phyloP scores from a whole-genome alignment of 345 rosid species.

The rapeseed (Brassica napus) region Da-Ae NC_063452.1:3413001-3413500 shows the following conservation, averaged over 20 bases:
- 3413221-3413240: not conserved
- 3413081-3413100: not conserved
- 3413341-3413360: not conserved
- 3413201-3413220: constrained; percentile 7
- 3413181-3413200: constrained; percentile 14
- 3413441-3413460: too few species aligned
- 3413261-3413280: constrained; percentile 1
- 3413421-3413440: too few species aligned
- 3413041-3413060: not conserved
- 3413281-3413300: not conserved
- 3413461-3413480: too few species aligned
- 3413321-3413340: constrained; percentile 9
- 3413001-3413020: constrained; percentile 13
- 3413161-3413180: not conserved
- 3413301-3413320: not conserved
- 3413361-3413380: not conserved
- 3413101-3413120: not conserved
- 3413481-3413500: too few species aligned
- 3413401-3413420: too few species aligned
- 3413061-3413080: too few species aligned
- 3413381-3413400: not conserved
- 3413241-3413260: constrained; percentile 26
- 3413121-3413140: not conserved
- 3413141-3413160: not conserved
- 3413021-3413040: not conserved